These are phyloP conservation scores for Aspergillus hortae DNA, from an alignment of 2,329 filamentous ascomycete species.

Conservation along the genomic window DNA sequence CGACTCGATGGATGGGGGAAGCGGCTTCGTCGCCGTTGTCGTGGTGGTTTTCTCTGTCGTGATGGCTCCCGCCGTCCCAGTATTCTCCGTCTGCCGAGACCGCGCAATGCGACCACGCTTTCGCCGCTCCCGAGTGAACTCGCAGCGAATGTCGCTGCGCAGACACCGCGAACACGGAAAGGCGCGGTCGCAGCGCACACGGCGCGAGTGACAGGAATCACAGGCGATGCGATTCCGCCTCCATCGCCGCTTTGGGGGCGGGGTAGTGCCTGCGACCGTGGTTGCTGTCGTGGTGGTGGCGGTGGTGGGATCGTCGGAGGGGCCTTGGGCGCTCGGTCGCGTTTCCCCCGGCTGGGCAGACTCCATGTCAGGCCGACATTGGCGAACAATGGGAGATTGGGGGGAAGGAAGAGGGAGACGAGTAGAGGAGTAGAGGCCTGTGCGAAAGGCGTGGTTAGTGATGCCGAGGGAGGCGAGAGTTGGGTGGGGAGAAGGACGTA, in stretches of 20 bases:
- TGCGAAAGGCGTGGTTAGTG: background rate
- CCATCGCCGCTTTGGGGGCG: slow-evolving; percentile 32
- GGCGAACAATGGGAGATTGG: slow-evolving; percentile 2
- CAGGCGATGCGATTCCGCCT: slow-evolving; percentile 58
- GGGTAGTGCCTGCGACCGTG: background rate
- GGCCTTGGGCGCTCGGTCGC: slow-evolving; percentile 12
- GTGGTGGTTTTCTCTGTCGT: background rate
- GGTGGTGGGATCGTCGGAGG: slow-evolving; percentile 11
- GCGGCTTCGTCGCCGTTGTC: slow-evolving; percentile 3
- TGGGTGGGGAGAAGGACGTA: no score
- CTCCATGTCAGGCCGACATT: slow-evolving; percentile 32
- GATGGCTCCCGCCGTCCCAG: background rate
- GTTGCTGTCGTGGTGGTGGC: slow-evolving; percentile 2
- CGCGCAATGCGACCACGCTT: slow-evolving; percentile 78
- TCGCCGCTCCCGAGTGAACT: slow-evolving; percentile 88
- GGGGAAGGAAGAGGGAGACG: background rate
- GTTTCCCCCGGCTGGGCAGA: slow-evolving; percentile 26
- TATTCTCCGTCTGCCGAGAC: slow-evolving; percentile 65
- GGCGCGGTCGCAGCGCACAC: slow-evolving; percentile 91
- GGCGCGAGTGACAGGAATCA: slow-evolving; percentile 90
- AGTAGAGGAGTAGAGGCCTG: background rate
- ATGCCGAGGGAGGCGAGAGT: background rate
- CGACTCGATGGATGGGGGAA: slow-evolving; percentile 1
- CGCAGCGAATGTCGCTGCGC: slow-evolving; percentile 65
- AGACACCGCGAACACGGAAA: slow-evolving; percentile 88